These are phyloP conservation scores for Colletotrichum eleusines DNA, from an alignment of 2,329 filamentous ascomycete species.

Conservation along the genomic window DNA sequence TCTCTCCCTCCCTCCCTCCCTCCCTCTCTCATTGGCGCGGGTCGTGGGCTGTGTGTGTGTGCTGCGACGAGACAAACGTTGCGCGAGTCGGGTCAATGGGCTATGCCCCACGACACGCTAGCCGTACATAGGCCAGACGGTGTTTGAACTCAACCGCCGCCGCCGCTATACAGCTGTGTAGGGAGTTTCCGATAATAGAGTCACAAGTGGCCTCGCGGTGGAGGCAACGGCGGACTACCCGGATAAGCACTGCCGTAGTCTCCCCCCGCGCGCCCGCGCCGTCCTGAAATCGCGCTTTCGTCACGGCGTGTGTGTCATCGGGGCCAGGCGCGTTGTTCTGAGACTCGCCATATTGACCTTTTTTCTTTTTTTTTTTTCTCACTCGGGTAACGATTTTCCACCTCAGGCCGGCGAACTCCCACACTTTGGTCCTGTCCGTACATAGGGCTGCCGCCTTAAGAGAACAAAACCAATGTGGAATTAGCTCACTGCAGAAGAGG, in stretches of 20 bases:
- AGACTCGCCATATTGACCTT: constrained; percentile 13
- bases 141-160: neutral
- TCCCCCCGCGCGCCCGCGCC: neutral
- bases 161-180: neutral
- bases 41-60: neutral
- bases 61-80: neutral
- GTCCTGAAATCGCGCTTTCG: neutral
- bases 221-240: constrained; percentile 6
- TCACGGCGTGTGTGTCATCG: neutral
- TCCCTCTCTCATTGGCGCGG: no score
- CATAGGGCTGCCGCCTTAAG: neutral
- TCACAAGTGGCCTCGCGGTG: no score
- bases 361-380: no score
- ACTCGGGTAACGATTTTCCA: constrained; percentile 29
- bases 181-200: neutral
- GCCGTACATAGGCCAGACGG: neutral
- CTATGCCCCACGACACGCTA: neutral
- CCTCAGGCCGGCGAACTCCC: constrained; percentile 18
- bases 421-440: constrained; percentile 8
- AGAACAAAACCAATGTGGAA: neutral
- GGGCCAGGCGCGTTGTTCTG: constrained; percentile 15
- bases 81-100: constrained; percentile 1
- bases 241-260: neutral
- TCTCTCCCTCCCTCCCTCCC: no score
- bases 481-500: constrained; percentile 21